Base-by-base conservation (phyloP, 139 green algal species). In the Mychonastes homosphaera region DNA sequence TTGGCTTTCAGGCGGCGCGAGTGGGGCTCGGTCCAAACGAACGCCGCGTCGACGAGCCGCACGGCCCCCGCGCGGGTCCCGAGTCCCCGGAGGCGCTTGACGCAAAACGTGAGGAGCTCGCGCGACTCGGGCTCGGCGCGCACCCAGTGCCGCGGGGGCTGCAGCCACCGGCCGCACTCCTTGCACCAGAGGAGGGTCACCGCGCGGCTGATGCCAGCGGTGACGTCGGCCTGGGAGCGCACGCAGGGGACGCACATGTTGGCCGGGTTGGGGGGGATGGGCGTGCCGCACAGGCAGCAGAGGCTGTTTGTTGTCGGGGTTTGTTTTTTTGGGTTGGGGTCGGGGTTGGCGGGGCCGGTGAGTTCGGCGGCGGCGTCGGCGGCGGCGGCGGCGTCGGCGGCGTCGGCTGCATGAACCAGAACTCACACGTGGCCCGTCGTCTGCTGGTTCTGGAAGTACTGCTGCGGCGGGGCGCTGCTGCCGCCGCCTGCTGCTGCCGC, bases 201-300 rank as follows among this genome's bases (percentile, higher is more conserved):
- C 69, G 87, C 74, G 0, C 10, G 13, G n/a, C 9, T 18, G 36
- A 99, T 85, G 35, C 83, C 84, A 21, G 94, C 89, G 3, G 92
- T 97, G 69, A 99, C 95, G 70, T 99, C 92, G 12, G 98, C 85
- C 75, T 98, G 90, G 0, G 77, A 84, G 13, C 82, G 78, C 13
- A 99, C 88, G 82, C 92, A 99, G 61, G 90, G 94, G 12, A 97
- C 87, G 72, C 92, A 99, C 92, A 98, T 97, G 72, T 96, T 96
- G 18, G 90, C 80, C 8, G 91, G 85, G 70, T 99, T 99, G 28
- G 90, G 76, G 0, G 62, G 55, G 43, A 97, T 98, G 56, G 44
- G 34, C 16, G 81, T 77, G 53, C 91, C 92, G 67, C 92, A 99
- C 23, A 98, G 64, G 68, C 90, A 97, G 71, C 92, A 99, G n/a